Base-by-base conservation (phyloP, 1,284 basidiomycete species). In the Pterulicium gracile region DNA sequence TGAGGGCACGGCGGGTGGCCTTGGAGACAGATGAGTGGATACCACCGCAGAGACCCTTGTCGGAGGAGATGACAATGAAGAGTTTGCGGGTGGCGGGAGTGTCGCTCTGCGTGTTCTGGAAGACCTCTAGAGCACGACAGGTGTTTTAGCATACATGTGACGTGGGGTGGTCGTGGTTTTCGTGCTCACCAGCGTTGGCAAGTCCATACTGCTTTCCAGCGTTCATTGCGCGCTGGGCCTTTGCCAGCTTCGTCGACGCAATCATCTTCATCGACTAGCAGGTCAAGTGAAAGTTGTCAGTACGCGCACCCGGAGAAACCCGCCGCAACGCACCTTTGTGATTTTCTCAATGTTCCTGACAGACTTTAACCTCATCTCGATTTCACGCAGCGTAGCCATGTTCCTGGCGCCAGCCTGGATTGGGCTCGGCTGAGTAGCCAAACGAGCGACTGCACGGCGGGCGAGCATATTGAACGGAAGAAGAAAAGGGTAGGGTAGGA, bases 1-100 rank as follows among this genome's bases (percentile, higher is more conserved):
- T 63, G 44, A 85, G 59, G 43, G 78, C 82, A 51, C 76, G 76
- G 57, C 88, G 88, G 50, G 90, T 88, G 45, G 79, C 77, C 72
- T 97, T 97, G 56, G 88, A 79, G 60, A 98, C 88, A 51, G 91
- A 93, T 36, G 95, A 98, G 76, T 98, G 95, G 62, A 99, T 97
- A 81, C 96, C 96, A 71, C 96, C 96, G 66, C 95, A 99, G 50
- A 99, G 89, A 71, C 96, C 95, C 74, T 96, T 95, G 81, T 98
- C 95, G 49, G 94, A 98, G 43, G 95, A 96, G 59, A 95, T 68
- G 65, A 94, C 88, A 55, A 98, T 67, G 72, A 94, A 90, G 55
- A 97, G 86, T 61, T 88, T 85, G 68, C 80, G 82, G 57, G 79
- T 72, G 24, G 72, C 65, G 10, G 75, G 63, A 49, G 75, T 73